phyloP scores from a whole-genome alignment of 768 basidiomycete species.

The Boletales sp. region DNA sequence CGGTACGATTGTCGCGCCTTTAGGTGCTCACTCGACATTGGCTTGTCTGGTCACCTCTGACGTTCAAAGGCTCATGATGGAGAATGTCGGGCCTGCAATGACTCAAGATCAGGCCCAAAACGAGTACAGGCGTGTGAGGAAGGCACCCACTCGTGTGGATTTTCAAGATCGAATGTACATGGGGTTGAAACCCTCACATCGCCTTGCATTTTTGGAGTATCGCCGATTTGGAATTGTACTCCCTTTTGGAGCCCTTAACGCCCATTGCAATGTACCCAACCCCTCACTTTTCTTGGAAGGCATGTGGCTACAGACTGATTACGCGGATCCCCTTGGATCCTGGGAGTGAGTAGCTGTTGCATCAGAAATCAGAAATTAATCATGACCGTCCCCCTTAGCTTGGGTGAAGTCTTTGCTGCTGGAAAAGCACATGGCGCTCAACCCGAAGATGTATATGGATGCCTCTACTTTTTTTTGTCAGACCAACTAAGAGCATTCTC shows the following conservation, averaged over 20 bases:
- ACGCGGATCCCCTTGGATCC: constrained; percentile 43
- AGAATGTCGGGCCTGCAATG: constrained; percentile 14
- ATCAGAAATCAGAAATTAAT: not conserved
- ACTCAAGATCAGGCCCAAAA: constrained; percentile 22
- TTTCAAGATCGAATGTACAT: constrained; percentile 39
- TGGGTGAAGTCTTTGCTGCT: constrained; percentile 36
- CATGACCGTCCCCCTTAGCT: constrained; percentile 21
- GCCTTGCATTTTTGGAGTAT: constrained; percentile 39
- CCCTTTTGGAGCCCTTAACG: constrained; percentile 43
- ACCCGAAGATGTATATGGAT: constrained; percentile 46
- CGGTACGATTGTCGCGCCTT: constrained; percentile 4
- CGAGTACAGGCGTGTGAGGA: constrained; percentile 33
- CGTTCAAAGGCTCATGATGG: constrained; percentile 11
- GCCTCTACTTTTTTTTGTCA: constrained; percentile 45
- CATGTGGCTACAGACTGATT: constrained; percentile 40
- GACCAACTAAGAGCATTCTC: constrained; percentile 38
- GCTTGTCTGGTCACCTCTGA: constrained; percentile 9
- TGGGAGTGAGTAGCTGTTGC: constrained; percentile 41
- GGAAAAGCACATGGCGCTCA: constrained; percentile 39
- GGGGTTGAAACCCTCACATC: constrained; percentile 42
- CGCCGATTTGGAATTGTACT: constrained; percentile 42
- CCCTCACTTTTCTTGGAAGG: constrained; percentile 46
- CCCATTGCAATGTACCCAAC: constrained; percentile 41
- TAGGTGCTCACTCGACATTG: constrained; percentile 15
- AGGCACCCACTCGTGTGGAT: constrained; percentile 38